Evolutionary conservation across 257 asterid species (phyloP).

Genomic region (Solanum tarijense): DNA sequence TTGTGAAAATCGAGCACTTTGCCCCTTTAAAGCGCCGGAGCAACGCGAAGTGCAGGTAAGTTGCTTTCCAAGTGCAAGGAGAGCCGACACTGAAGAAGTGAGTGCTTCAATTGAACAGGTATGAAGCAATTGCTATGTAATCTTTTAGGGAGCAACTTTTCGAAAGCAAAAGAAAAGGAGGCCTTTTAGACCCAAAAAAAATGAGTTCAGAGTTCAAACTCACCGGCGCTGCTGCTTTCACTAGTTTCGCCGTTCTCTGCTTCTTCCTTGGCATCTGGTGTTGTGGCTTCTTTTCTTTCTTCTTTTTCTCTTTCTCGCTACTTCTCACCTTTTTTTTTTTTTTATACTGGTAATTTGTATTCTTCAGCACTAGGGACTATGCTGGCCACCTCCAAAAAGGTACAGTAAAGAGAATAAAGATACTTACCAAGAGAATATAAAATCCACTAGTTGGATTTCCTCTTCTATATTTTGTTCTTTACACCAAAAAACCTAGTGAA

Average conservation of each 20-base stretch:
- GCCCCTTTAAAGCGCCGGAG: background rate
- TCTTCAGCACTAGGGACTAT: background rate
- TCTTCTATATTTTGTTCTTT: background rate
- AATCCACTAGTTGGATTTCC: background rate
- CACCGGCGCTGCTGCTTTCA: background rate
- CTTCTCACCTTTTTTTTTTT: background rate
- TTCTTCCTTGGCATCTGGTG: background rate
- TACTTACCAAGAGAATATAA: background rate
- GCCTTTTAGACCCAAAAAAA: background rate
- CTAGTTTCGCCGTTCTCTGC: background rate
- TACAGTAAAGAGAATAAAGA: background rate
- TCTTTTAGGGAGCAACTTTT: background rate
- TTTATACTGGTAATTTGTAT: too few species aligned
- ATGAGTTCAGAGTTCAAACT: background rate
- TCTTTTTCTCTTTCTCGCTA: background rate
- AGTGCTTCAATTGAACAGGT: background rate
- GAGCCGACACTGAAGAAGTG: background rate
- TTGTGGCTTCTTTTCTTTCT: background rate
- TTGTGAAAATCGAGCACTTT: background rate
- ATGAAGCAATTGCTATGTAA: background rate
- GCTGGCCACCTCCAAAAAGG: background rate
- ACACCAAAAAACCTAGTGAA: background rate
- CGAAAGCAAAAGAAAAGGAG: background rate
- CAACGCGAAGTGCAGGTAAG: background rate
- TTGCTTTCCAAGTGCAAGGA: background rate